Conservation (phyloP, 1,284 basidiomycete genomes). For the Rhodofomes roseus region DNA sequence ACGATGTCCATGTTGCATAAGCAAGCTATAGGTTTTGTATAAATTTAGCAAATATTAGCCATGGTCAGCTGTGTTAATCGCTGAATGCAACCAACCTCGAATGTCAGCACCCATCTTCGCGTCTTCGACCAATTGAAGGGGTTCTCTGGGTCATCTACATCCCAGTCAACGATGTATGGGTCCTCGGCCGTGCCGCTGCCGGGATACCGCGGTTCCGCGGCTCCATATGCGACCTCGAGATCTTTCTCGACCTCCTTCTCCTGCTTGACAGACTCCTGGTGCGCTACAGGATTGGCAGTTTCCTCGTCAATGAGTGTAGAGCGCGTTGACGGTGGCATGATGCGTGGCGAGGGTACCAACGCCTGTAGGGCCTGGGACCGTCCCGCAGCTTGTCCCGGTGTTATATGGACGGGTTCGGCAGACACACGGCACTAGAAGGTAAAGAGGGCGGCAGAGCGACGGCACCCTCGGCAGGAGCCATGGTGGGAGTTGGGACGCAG, state of each 20-base stretch:
- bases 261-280: not conserved
- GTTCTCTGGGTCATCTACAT: slow-evolving; percentile 50
- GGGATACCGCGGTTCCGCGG: slow-evolving; percentile 19
- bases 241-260: not conserved
- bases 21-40: slow-evolving; percentile 22
- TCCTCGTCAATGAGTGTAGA: not conserved
- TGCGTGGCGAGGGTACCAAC: not conserved
- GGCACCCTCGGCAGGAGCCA: not conserved
- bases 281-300: not conserved
- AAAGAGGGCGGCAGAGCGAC: not conserved
- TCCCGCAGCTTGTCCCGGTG: not conserved
- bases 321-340: not conserved
- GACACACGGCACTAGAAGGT: not conserved
- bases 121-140: slow-evolving; percentile 59
- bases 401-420: not conserved
- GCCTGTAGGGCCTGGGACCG: not conserved
- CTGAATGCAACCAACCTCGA: slow-evolving; percentile 38
- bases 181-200: slow-evolving; percentile 46
- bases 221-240: not conserved
- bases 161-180: slow-evolving; percentile 58
- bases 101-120: slow-evolving; percentile 51
- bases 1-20: slow-evolving; percentile 51
- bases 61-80: no score
- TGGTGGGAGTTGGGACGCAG: not conserved
- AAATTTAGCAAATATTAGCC: slow-evolving; percentile 34